These are phyloP conservation scores for Cordyceps cateniannulata DNA, from an alignment of 2,329 filamentous ascomycete genomes.

Conservation along the genomic window DNA sequence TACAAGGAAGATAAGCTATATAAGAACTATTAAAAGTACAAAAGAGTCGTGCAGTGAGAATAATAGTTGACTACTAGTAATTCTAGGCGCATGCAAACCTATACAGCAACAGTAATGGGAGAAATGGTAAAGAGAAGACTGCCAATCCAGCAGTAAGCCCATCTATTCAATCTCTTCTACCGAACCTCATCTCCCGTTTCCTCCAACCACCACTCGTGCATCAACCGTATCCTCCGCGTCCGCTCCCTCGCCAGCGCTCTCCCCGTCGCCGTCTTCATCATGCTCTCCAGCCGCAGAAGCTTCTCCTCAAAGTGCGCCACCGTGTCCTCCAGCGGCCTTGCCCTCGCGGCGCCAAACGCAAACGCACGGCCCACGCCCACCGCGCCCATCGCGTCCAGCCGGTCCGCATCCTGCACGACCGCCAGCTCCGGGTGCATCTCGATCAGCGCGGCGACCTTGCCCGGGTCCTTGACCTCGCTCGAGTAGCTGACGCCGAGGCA, in stretches of 20 bases:
- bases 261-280: constrained; percentile 59
- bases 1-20: too few species aligned
- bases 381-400: constrained; percentile 84
- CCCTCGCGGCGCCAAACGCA: constrained; percentile 60
- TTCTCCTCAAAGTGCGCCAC: constrained; percentile 75
- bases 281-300: constrained; percentile 55
- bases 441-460: constrained; percentile 55
- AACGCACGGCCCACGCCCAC: constrained; percentile 69
- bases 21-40: too few species aligned
- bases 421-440: constrained; percentile 53
- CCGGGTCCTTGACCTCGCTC: constrained; percentile 59
- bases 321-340: constrained; percentile 53
- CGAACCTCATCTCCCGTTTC: constrained; percentile 31
- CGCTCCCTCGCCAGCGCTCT: constrained; percentile 45
- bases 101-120: too few species aligned
- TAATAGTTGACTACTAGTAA: too few species aligned
- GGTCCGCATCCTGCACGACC: constrained; percentile 86
- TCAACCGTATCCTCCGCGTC: constrained; percentile 44
- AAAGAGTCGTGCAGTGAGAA: too few species aligned
- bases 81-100: too few species aligned
- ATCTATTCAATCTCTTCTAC: not conserved
- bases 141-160: too few species aligned
- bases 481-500: constrained; percentile 74
- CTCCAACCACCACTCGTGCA: constrained; percentile 53
- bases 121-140: too few species aligned